phyloP scores from a whole-genome alignment of 495 filamentous ascomycete genomes.

The Neurospora pannonica region DNA sequence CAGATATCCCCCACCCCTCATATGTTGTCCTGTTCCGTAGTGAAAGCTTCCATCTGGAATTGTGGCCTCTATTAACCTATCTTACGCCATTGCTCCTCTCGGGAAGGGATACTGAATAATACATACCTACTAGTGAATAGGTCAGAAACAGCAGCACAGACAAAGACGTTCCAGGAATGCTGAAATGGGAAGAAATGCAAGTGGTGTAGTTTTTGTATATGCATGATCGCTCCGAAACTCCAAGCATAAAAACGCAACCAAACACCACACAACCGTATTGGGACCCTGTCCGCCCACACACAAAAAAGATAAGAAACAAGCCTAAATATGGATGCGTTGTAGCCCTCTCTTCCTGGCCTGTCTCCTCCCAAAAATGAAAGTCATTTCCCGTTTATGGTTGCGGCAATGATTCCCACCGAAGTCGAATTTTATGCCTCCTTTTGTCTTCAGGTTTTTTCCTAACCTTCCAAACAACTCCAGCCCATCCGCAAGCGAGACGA shows the following conservation, averaged over 20 bases:
- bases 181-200: background rate
- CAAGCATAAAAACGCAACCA: background rate
- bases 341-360: background rate
- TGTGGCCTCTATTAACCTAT: background rate
- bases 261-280: background rate
- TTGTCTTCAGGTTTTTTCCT: background rate
- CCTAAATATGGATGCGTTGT: background rate
- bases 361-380: background rate
- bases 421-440: background rate
- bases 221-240: background rate
- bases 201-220: background rate
- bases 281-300: background rate
- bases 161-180: background rate
- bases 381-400: background rate
- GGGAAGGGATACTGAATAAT: background rate
- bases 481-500: conserved; percentile 3
- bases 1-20: too few relatives aligned
- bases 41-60: background rate
- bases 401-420: background rate
- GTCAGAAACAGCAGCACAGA: background rate
- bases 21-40: too few relatives aligned
- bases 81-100: background rate
- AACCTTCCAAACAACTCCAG: conserved; percentile 6
- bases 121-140: background rate
- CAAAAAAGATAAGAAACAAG: background rate